Percentiles rank a stretch among this genome's conserved stretches.
phyloP scores from a whole-genome alignment of 495 filamentous ascomycete genomes.

The Neurospora discreta region DNA sequence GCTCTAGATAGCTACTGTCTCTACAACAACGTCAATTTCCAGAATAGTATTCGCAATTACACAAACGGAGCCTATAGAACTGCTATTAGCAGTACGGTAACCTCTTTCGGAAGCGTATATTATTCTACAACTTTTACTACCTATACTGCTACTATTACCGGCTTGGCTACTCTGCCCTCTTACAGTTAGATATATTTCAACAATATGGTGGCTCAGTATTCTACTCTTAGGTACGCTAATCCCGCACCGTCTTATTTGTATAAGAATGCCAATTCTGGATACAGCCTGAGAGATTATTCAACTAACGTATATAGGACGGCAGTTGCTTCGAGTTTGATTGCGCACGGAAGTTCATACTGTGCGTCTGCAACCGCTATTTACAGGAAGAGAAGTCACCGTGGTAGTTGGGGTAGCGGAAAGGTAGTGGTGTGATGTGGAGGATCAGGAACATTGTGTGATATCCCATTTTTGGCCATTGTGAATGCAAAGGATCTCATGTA shows the following conservation, averaged over 20 bases:
- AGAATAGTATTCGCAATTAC: no score
- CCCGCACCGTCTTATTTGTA: not conserved
- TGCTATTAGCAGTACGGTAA: not conserved
- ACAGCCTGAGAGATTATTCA: not conserved
- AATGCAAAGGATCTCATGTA: not conserved
- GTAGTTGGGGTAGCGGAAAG: not conserved
- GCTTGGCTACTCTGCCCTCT: not conserved
- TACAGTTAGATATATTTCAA: not conserved
- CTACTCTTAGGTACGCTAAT: not conserved
- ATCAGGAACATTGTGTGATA: not conserved
- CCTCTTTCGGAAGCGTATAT: not conserved
- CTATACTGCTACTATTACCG: not conserved
- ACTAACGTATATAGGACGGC: not conserved
- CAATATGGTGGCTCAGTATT: not conserved
- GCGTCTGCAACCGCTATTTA: not conserved
- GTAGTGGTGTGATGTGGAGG: not conserved
- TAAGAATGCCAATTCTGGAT: not conserved
- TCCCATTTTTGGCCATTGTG: not conserved
- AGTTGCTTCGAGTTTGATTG: not conserved
- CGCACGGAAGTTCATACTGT: not conserved
- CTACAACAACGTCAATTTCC: no score
- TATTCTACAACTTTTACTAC: no score
- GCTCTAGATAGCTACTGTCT: no score
- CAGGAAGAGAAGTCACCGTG: not conserved
- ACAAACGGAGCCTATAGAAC: no score